Conservation (phyloP, 164 flowering plant genomes). For the Magnolia changhungtana region DNA sequence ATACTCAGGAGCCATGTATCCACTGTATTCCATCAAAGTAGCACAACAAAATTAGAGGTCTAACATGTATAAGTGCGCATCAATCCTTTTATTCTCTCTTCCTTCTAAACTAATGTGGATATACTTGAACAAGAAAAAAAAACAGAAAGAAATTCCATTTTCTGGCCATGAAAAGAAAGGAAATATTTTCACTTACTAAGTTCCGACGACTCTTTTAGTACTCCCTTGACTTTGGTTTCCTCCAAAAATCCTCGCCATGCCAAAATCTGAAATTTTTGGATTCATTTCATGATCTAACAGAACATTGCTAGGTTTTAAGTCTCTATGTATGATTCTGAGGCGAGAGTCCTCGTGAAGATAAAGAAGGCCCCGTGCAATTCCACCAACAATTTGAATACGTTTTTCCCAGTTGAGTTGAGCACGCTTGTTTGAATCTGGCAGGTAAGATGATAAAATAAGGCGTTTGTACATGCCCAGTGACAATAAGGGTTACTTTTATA, state of each 20-base stretch:
- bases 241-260: slow-evolving; percentile 38
- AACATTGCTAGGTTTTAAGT: slow-evolving; percentile 55
- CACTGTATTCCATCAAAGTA: slow-evolving; percentile 2
- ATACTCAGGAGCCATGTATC: slow-evolving; percentile 19
- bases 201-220: slow-evolving; percentile 30
- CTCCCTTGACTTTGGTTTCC: slow-evolving; percentile 20
- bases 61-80: neutral
- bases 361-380: neutral
- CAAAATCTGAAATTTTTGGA: slow-evolving; percentile 53
- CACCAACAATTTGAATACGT: slow-evolving; percentile 16
- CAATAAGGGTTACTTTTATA: too few species aligned
- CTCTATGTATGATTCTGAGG: slow-evolving; percentile 42
- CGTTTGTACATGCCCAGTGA: neutral
- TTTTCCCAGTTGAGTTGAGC: neutral
- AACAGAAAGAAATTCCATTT: too few species aligned
- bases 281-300: slow-evolving; percentile 44
- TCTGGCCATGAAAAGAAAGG: too few species aligned
- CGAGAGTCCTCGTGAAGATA: neutral
- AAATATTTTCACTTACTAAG: slow-evolving; percentile 27
- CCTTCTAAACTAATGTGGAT: neutral
- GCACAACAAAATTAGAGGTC: neutral
- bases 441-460: neutral
- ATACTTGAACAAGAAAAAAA: neutral
- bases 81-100: too few species aligned
- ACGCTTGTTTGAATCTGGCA: neutral